These are phyloP conservation scores for Saccharomycopsis selenospora DNA, from an alignment of 805 yeast species.

Conservation along the genomic window DNA sequence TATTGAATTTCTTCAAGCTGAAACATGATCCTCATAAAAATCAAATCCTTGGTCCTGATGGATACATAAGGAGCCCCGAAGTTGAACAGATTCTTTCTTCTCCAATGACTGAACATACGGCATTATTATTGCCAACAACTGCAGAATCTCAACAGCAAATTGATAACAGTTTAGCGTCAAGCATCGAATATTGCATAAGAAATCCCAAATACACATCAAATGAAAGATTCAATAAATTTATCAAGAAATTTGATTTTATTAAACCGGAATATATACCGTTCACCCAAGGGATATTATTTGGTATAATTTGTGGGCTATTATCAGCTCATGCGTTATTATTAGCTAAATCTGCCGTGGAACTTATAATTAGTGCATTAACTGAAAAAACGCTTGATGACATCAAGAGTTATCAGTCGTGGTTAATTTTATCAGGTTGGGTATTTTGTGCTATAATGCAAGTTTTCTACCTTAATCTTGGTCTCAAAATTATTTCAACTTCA, in stretches of 20 bases:
- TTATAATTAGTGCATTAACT: conserved; percentile 41
- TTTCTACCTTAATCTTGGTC: conserved; percentile 65
- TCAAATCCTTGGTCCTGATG: not conserved
- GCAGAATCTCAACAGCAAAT: no score
- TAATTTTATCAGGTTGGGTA: conserved; percentile 48
- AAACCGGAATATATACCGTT: conserved; percentile 24
- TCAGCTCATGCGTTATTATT: conserved; percentile 80
- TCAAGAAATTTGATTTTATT: not conserved
- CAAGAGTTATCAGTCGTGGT: conserved; percentile 37
- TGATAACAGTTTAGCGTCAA: not conserved
- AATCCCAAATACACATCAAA: not conserved
- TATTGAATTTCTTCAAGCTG: conserved; percentile 1
- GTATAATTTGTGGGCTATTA: conserved; percentile 63
- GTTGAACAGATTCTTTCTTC: not conserved
- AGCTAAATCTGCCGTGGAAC: conserved; percentile 79
- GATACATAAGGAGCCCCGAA: not conserved
- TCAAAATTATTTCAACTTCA: conserved; percentile 63
- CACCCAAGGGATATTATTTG: conserved; percentile 55
- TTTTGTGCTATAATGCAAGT: conserved; percentile 64
- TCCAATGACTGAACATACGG: not conserved
- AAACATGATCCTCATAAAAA: not conserved
- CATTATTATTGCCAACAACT: not conserved
- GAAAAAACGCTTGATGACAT: conserved; percentile 33
- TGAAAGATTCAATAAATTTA: not conserved
- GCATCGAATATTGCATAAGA: not conserved